phyloP scores from a whole-genome alignment of 345 rosid species.

The Chamaenerion angustifolium region DNA sequence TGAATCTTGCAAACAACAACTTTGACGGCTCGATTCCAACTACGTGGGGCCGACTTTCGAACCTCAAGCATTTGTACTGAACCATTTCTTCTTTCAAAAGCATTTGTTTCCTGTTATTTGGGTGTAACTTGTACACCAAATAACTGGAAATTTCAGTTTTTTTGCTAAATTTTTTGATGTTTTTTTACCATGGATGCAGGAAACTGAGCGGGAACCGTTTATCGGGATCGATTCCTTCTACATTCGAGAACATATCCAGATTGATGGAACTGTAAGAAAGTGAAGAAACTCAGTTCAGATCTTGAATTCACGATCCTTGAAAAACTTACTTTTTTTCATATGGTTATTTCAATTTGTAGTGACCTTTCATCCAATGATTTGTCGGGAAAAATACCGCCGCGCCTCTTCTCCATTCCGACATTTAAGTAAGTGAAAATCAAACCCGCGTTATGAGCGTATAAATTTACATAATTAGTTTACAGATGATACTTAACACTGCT shows the following conservation, averaged over 20 bases:
- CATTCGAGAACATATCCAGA: constrained; percentile 4
- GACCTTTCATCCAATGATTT: constrained; percentile 67
- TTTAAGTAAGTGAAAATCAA: constrained; percentile 81
- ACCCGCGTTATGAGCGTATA: no score
- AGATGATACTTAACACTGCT: neutral
- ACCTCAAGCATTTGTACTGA: constrained; percentile 58
- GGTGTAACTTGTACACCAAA: no score
- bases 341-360: constrained; percentile 19
- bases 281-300: neutral
- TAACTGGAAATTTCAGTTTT: no score
- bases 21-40: constrained; percentile 66
- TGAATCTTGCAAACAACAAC: constrained; percentile 65
- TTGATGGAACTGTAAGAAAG: constrained; percentile 8
- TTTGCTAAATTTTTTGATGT: no score
- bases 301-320: neutral
- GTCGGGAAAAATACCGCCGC: constrained; percentile 49
- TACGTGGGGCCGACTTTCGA: constrained; percentile 50
- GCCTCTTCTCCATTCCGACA: constrained; percentile 41
- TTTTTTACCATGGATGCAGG: constrained; percentile 1
- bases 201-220: constrained; percentile 10
- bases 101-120: neutral
- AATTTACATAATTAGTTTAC: neutral
- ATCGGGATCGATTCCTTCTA: constrained; percentile 9
- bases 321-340: constrained; percentile 4
- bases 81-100: neutral